Base-by-base conservation (phyloP, 2,329 filamentous ascomycete genomes). In the Aureobasidium sp. region DNA sequence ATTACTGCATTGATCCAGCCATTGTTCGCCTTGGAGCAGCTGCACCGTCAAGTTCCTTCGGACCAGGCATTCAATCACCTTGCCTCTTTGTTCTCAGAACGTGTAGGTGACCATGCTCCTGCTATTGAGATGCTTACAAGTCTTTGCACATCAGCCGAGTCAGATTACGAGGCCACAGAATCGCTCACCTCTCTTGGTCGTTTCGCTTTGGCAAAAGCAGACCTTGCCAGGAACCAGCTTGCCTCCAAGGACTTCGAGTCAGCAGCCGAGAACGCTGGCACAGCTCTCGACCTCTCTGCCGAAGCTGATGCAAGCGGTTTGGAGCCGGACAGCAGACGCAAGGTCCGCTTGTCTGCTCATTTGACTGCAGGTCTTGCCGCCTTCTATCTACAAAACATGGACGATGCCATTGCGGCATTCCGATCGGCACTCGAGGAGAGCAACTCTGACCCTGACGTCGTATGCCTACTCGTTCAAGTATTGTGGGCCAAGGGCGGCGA, bases 401-500 rank as follows among this genome's bases (percentile, higher is more conserved):
- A 86, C 44, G 82, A 85, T 56, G 88, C 91, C 0, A 85, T 96
- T 29, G 79, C 82, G 12, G 91, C 88, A 75, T 96, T 99, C 73
- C 85, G 90, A 65, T 80, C 85, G 2, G 91, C 91, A 0, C 79
- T 97, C 8, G 81, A 86, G 61, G 91, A 96, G 71, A 91, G 89
- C 0, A 77, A 83, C 33, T 83, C 83, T 40, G 86, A 91, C 64
- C 88, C 92, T 0, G 91, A 97, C 70, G 88, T 93, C 1, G 86
- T 91, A 0, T 97, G 92, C 69, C 80, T 97, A 14, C 80, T 97
- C 14, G 89, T 92, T 0, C 91, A 97, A 74, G 89, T 97, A 0
- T 81, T 97, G 0, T 99, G 94, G 93, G 92, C 92, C 0, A 91
- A 90, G 66, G 91, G 90, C 9, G 85, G 86, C 0, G 84, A 87